Evolutionary conservation across 1,284 basidiomycete species (phyloP).

Genomic region (Puccinia triticina): DNA sequence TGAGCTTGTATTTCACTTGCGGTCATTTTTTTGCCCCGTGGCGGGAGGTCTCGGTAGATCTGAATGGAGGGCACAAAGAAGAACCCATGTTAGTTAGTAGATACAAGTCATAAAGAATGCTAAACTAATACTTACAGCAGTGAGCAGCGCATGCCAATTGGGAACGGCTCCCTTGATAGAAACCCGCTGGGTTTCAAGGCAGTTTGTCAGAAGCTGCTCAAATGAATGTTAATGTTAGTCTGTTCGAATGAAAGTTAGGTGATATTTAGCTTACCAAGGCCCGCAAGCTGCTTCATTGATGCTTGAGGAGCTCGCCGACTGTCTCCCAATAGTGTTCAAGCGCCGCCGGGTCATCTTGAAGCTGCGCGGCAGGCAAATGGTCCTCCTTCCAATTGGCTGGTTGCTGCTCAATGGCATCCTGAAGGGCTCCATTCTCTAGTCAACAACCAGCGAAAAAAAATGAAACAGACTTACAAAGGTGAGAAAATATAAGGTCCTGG

Average conservation of each 20-base stretch:
- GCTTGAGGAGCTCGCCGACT: slow-evolving; percentile 1
- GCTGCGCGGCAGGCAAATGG: not conserved
- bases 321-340: not conserved
- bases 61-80: not conserved
- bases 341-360: not conserved
- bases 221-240: not conserved
- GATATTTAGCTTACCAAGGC: not conserved
- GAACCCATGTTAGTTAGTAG: too few relatives aligned
- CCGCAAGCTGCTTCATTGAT: not conserved
- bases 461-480: not conserved
- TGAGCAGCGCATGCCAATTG: not conserved
- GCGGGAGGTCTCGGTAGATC: not conserved
- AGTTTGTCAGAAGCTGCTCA: not conserved
- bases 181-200: not conserved
- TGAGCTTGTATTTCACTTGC: not conserved
- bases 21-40: not conserved
- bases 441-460: not conserved
- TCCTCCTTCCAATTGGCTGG: not conserved
- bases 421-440: not conserved
- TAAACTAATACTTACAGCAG: not conserved
- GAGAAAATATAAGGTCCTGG: not conserved
- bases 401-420: slow-evolving; percentile 7
- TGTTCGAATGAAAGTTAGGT: too few relatives aligned
- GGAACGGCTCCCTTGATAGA: not conserved
- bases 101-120: not conserved